Base-by-base conservation (phyloP, 75 land plant species). In the Larix kaempferi region DNA sequence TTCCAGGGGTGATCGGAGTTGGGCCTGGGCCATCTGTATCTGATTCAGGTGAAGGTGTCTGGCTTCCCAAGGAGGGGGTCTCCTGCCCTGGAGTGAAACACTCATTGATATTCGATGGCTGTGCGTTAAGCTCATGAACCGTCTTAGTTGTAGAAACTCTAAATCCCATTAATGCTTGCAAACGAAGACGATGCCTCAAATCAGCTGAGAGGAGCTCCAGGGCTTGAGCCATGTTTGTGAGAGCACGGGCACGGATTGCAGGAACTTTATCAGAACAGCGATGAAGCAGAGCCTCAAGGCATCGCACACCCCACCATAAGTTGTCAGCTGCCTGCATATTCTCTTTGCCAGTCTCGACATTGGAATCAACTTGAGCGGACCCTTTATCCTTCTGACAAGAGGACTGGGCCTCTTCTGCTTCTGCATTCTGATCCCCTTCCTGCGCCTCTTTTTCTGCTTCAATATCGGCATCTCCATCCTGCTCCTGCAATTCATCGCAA, bases 231-330 rank as follows among this genome's bases (percentile, higher is more conserved):
- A 89, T 56, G 76, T 90, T 95, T 27, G 84, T 77, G 35, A 95
- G 57, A n/a, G 95, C 93, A 17, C 93, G 86, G 66, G 98, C 93
- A 56, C 98, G 80, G 59, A 89, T 89, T 57, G 73, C 79, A 21
- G 88, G 90, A 29, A 74, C 57, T 3, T 84, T 76, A 77, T 95
- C 98, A 7, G 87, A 91, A 72, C 93, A 95, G 0, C 98, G 86
- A 57, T 84, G 73, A 41, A 88, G 55, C 73, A 92, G 67, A 26
- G 86, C 89, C 63, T 91, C 88, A 64, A 95, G 76, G 71, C 95
- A 91, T 22, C 44, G 84, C 27, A 77, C 10, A n/a, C 89, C 89
- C 93, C 93, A 92, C 73, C 80, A 71, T 7, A 61, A 26, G 49
- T 73, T 29, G 37, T 27, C 14, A 2, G 44, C 16, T 77, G 59